These are phyloP conservation scores for Pichia kudriavzevii DNA, from an alignment of 1,139 yeast species.

Conservation along the genomic window DNA sequence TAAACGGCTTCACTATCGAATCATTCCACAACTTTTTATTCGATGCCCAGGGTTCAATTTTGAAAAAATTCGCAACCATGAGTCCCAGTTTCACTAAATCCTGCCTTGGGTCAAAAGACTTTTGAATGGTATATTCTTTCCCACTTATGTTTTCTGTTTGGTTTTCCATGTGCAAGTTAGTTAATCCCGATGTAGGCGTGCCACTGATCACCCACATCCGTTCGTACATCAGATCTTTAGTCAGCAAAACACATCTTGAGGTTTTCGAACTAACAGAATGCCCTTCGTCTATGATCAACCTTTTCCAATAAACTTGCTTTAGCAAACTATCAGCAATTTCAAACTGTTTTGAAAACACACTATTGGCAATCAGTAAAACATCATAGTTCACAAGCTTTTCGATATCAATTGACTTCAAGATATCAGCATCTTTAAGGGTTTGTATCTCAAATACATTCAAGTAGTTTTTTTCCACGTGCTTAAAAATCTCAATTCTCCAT, in stretches of 20 bases:
- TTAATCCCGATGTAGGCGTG: conserved; percentile 66
- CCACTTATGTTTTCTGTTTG: too few species aligned
- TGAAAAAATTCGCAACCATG: conserved; percentile 45
- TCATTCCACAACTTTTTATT: conserved; percentile 42
- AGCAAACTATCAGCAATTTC: conserved; percentile 32
- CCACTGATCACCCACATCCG: conserved; percentile 71
- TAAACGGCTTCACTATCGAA: conserved; percentile 42
- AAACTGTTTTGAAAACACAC: conserved; percentile 37
- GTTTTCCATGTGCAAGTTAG: conserved; percentile 47
- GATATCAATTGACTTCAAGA: conserved; percentile 26
- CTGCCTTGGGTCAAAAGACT: conserved; percentile 36
- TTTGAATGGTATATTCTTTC: conserved; percentile 32
- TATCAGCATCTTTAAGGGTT: conserved; percentile 8
- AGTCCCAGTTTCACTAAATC: conserved; percentile 50
- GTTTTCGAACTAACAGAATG: conserved; percentile 51
- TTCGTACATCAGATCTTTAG: conserved; percentile 45
- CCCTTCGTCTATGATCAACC: conserved; percentile 69
- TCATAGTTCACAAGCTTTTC: conserved; percentile 38
- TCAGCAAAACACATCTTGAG: conserved; percentile 42
- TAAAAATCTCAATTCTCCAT: conserved; percentile 52
- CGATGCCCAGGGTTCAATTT: conserved; percentile 51
- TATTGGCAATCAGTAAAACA: conserved; percentile 43
- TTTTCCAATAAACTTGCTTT: conserved; percentile 50
- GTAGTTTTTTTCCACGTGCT: conserved; percentile 39
- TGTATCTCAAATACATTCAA: conserved; percentile 31